Evolutionary conservation across 164 flowering plant species (phyloP), one percentile per base, ranked within the genome.

Genomic region (Magnolia officinalis): DNA sequence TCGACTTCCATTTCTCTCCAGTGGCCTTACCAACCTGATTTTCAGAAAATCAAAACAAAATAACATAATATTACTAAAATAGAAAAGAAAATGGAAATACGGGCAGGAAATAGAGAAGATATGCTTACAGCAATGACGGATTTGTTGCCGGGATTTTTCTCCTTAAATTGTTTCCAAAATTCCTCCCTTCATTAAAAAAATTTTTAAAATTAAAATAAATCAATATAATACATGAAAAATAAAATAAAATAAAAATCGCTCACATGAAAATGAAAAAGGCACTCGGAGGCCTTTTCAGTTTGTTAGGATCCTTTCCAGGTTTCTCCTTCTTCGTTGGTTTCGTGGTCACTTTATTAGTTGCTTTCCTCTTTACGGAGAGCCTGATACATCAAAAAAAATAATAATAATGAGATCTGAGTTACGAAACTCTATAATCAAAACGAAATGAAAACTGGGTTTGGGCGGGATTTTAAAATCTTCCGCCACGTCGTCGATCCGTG

Each of bases 261-360:
- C 80, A 91, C 94, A 91, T 88, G 90, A 91, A 91, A 21, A 91
- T 91, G 78, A 91, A 91, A 80, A 91, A 91, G 66, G 96, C 94
- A 79, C 94, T 91, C 4, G 91, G 84, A 26, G 96, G 96, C 88
- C 91, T 89, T 83, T 91, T 91, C 0, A 94, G 95, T 86, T 86
- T 91, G 89, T 92, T 92, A 6, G 97, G 97, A 80, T 92, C 97
- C 86, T 92, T 92, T 18, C 70, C 88, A 3, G 88, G 77, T 80
- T 92, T 89, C 80, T 86, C 85, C 86, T 85, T 86, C 86, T 85
- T 86, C 50, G 82, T 59, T 20, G 83, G 74, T 61, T 82, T 85
- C 72, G 78, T 85, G 4, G 85, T 81, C 0, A 82, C 84, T 52
- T 76, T 73, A 1, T 82, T 78, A 19, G 71, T 63, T 72, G 8